These are phyloP conservation scores for Globisporangium ultimum DNA, from an alignment of 352 stramenopile genomes.

Conservation along the genomic window DNA sequence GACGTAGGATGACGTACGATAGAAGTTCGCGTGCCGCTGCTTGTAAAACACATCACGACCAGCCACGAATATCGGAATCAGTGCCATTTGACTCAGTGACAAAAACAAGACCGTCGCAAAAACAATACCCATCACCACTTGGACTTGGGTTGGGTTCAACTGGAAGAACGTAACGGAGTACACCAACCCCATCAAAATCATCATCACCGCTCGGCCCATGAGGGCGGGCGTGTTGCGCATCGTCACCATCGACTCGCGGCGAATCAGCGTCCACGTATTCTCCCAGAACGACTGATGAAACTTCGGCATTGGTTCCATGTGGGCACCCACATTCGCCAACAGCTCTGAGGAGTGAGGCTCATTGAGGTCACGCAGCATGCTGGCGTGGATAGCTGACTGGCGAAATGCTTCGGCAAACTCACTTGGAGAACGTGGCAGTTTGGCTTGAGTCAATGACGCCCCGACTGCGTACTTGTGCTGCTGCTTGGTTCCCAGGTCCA, in stretches of 20 bases:
- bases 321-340: too few relatives aligned
- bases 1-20: slow-evolving; percentile 80
- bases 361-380: slow-evolving; percentile 60
- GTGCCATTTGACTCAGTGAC: slow-evolving; percentile 55
- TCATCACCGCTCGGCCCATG: too few relatives aligned
- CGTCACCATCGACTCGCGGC: too few relatives aligned
- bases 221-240: too few relatives aligned
- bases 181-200: slow-evolving; percentile 56
- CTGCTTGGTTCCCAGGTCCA: slow-evolving; percentile 58
- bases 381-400: slow-evolving; percentile 37
- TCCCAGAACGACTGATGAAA: slow-evolving; percentile 43
- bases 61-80: slow-evolving; percentile 82
- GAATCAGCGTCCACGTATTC: slow-evolving; percentile 49
- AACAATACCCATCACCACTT: slow-evolving; percentile 74
- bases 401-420: too few relatives aligned
- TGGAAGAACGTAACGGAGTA: slow-evolving; percentile 50
- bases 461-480: slow-evolving; percentile 17
- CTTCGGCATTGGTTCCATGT: too few relatives aligned
- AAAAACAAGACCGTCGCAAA: slow-evolving; percentile 86
- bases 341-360: too few relatives aligned
- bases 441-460: too few relatives aligned
- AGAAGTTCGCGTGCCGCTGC: slow-evolving; percentile 85
- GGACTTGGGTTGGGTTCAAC: slow-evolving; percentile 38
- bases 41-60: slow-evolving; percentile 82
- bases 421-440: too few relatives aligned